Base-by-base conservation (phyloP, 2,329 filamentous ascomycete species). In the Microthyrium microscopicum region DNA sequence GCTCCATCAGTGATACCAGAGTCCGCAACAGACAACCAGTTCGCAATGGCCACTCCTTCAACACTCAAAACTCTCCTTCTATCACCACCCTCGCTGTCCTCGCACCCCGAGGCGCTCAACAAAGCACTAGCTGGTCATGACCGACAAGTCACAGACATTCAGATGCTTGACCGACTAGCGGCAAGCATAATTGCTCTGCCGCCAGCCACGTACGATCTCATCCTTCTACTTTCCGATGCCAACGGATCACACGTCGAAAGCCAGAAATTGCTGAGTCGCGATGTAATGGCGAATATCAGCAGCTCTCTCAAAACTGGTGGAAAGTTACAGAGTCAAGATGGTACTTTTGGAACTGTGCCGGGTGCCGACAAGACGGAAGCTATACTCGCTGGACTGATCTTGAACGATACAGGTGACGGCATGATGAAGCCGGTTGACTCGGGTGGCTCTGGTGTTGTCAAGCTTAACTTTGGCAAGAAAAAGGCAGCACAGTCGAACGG, bases 161-260 rank as follows among this genome's bases (percentile, higher is more conserved):
- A 95, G 56, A 98, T 98, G 89, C 78, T 98, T 40, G 89, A 98
- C 60, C 82, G 89, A 33, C 70, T 98, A 26, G 73, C 80, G 2
- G 70, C 80, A 22, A 83, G 83, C 40, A 65, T 93, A 24, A 81
- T 89, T 37, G 63, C 73, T 5, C 73, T 98, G 0, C 78, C 85
- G 1, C 45, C 69, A 34, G 61, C 70, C 31, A 79, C 80, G 35
- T 98, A 98, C 62, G 81, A 91, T 52, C 58, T 79, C 27, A 70
- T 95, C 27, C 69, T 94, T 30, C 68, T 98, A 34, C 73, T 95
- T 41, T 77, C 80, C 41, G 82, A 85, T 54, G 67, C 75, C 37
- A 74, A 82, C 49, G 73, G 74, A 42, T 64, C 73, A 30, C 58
- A 66, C n/a, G 46, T 54, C 39, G 78, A 85, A 53, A 73, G 71